Percentiles rank a stretch among this genome's conserved stretches.
Evolutionary conservation across 495 filamentous ascomycete genomes (phyloP).

Genomic region (Echria macrotheca): DNA sequence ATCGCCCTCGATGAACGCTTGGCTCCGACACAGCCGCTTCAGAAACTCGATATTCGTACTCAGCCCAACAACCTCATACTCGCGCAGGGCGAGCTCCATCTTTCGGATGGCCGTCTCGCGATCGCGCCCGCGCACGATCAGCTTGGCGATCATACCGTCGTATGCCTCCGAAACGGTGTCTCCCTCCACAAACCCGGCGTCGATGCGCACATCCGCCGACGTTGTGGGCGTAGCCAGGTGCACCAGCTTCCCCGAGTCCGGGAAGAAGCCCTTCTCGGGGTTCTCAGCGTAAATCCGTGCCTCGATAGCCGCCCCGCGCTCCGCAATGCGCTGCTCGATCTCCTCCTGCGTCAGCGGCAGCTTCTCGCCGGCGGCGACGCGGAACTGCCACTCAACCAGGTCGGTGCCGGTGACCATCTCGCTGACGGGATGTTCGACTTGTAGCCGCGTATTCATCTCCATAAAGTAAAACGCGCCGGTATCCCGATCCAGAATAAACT

Average conservation of each 20-base stretch:
- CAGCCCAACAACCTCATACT: constrained; percentile 89
- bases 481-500: constrained; percentile 98
- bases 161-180: constrained; percentile 94
- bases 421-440: constrained; percentile 96
- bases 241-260: constrained; percentile 83
- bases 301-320: constrained; percentile 82
- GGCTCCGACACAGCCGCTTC: constrained; percentile 74
- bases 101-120: constrained; percentile 79
- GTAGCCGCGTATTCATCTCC: constrained; percentile 98
- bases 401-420: constrained; percentile 96
- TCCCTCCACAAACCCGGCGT: constrained; percentile 85
- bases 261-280: constrained; percentile 82
- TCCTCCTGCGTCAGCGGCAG: constrained; percentile 84
- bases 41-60: constrained; percentile 96
- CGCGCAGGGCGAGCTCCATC: constrained; percentile 70
- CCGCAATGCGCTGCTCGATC: constrained; percentile 69
- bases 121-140: constrained; percentile 81
- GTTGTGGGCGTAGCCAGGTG: constrained; percentile 71
- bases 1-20: constrained; percentile 76
- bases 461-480: constrained; percentile 95
- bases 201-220: constrained; percentile 72
- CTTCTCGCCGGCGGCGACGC: constrained; percentile 78
- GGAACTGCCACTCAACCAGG: constrained; percentile 92
- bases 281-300: constrained; percentile 97
- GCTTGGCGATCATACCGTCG: constrained; percentile 97